These are phyloP conservation scores for Mycena sanguinolenta DNA, from an alignment of 768 basidiomycete species.

Conservation along the genomic window DNA sequence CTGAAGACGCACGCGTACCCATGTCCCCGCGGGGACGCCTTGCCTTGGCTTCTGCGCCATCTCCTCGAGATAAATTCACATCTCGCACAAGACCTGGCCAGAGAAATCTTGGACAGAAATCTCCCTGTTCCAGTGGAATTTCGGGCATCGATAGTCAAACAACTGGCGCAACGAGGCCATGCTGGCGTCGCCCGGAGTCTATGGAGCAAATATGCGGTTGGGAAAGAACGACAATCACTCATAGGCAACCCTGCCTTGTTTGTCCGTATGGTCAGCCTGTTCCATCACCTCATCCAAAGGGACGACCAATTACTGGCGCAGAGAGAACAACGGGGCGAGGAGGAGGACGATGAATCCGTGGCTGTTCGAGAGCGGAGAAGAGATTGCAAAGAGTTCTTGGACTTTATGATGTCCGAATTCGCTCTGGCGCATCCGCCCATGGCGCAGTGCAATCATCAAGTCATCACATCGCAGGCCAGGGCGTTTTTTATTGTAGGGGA, in stretches of 20 bases:
- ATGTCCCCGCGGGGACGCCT: conserved; percentile 58
- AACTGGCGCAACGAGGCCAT: conserved; percentile 62
- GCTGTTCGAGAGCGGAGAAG: conserved; percentile 32
- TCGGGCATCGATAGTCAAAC: conserved; percentile 64
- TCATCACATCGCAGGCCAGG: conserved; percentile 73
- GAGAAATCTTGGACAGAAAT: conserved; percentile 59
- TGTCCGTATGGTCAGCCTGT: conserved; percentile 67
- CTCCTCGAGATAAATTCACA: conserved; percentile 58
- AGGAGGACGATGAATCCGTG: background rate
- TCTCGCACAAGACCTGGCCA: conserved; percentile 62
- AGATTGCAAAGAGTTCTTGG: conserved; percentile 55
- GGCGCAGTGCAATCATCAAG: conserved; percentile 58
- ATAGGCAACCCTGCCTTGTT: conserved; percentile 59
- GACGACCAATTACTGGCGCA: conserved; percentile 34
- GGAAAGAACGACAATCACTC: conserved; percentile 56
- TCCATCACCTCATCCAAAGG: conserved; percentile 44
- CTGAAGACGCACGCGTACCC: conserved; percentile 57
- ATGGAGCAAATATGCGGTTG: conserved; percentile 68
- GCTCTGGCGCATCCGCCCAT: conserved; percentile 60
- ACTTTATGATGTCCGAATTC: conserved; percentile 61
- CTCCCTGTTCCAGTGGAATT: conserved; percentile 57
- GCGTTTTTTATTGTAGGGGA: conserved; percentile 71
- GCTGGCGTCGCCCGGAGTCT: conserved; percentile 62
- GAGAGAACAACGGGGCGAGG: background rate
- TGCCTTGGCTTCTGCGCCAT: conserved; percentile 68